Evolutionary conservation across 805 yeast species (phyloP), one percentile per base, ranked within the genome.

Genomic region (Ogataea paraovalis): DNA sequence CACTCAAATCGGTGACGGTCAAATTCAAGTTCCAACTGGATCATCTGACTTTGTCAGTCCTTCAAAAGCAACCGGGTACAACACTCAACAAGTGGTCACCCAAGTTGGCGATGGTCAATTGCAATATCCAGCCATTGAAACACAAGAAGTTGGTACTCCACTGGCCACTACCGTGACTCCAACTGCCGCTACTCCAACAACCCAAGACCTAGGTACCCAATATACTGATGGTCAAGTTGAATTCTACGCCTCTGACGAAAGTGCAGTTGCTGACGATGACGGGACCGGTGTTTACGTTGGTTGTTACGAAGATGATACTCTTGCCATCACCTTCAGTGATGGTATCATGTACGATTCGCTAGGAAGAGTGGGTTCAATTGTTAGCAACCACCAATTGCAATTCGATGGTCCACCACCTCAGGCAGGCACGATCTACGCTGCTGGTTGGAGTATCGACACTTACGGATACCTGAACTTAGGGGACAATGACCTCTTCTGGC

Each of bases 1-100:
- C 45, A 57, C 77, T 54, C 82, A 76, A 65, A 76, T 78, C 46
- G 71, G 72, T 53, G 83, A 78, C 53, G 82, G 82, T 54, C 82
- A 78, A 65, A 65, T 76, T 60, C 81, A 77, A 12, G 41, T 25
- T n/a, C n/a, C n/a, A n/a, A n/a, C n/a, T n/a, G n/a, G n/a, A n/a
- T n/a, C n/a, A n/a, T n/a, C n/a, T n/a, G n/a, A n/a, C n/a, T n/a
- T n/a, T n/a, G n/a, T n/a, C n/a, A n/a, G n/a, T n/a, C n/a, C n/a
- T n/a, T n/a, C n/a, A n/a, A n/a, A n/a, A n/a, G n/a, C n/a, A n/a
- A n/a, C n/a, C n/a, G n/a, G n/a, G n/a, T n/a, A n/a, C n/a, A n/a
- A n/a, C n/a, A n/a, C n/a, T n/a, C 12, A 27, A 27, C 21, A 9
- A 14, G 43, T 41, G 33, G 33, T 30, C 14, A 41, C 43, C 20